Base-by-base conservation (phyloP, 805 yeast genomes). In the Wickerhamiella spandovensis region DNA sequence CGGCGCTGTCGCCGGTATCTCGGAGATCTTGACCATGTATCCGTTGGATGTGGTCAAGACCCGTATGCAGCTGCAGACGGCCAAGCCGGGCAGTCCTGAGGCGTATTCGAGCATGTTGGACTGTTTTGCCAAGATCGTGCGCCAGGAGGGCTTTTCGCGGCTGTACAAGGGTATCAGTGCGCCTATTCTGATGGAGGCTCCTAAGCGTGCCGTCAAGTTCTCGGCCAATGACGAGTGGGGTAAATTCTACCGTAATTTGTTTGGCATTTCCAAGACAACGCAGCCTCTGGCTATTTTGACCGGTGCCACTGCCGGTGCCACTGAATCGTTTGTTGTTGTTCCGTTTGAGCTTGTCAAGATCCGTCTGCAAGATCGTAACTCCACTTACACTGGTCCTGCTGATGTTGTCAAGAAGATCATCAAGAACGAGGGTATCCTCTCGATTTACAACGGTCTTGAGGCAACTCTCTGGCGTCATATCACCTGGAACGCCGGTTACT, bases 191-290 rank as follows among this genome's bases (percentile, higher is more conserved):
- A 92, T 92, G 98, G 99, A 92, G 68, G 98, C 97, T 13, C 98
- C 98, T 56, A 92, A 92, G 74, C 81, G 99, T 72, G 98, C 98
- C 42, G 89, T 95, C 57, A 92, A 92, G 68, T 92, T 92, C 65
- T 97, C 97, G 48, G 95, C 97, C 54, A 92, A 92, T 65, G 98
- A 92, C 65, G 94, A 87, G 67, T 92, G 95, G 83, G 90, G 95
- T 48, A 82, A 82, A 67, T 67, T 88, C 58, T 90, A 88, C 75
- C 78, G 78, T 58, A 72, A 72, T 28, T 64, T 70, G 20, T 87
- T 89, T 65, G 95, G 86, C 48, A 74, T 84, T 44, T 66, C 73
- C 8, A 67, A 76, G 55, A 76, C 84, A 78, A 84, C 73, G 55
- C 97, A 90, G 70, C 79, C 84, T 8, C 72, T 92, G 63, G 87